Percentiles rank a stretch among this genome's conserved stretches.
Evolutionary conservation across 2,329 filamentous ascomycete species (phyloP).

Genomic region (Cladobotryum protrusum): DNA sequence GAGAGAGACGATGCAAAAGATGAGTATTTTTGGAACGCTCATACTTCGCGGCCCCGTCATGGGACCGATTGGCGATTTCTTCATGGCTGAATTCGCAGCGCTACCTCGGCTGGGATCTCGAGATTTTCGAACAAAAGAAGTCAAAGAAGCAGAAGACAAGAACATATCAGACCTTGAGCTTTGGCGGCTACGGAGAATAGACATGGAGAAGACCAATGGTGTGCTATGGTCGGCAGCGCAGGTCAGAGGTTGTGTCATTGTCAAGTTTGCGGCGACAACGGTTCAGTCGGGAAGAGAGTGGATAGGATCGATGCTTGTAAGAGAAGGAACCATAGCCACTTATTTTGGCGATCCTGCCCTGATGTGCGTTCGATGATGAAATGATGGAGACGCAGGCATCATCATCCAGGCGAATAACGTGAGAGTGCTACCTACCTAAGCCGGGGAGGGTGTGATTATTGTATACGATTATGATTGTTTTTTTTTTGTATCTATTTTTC

Average conservation of each 20-base stretch:
- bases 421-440: too few species aligned
- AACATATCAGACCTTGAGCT: constrained; percentile 36
- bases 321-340: constrained; percentile 64
- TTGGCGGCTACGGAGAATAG: constrained; percentile 52
- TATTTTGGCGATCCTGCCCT: constrained; percentile 76
- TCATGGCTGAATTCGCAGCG: constrained; percentile 69
- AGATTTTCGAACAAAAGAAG: constrained; percentile 58
- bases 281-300: constrained; percentile 77
- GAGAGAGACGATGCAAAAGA: constrained; percentile 61
- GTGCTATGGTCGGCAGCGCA: constrained; percentile 78
- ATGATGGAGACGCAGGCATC: too few species aligned
- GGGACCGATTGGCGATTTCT: constrained; percentile 61
- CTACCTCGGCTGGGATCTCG: constrained; percentile 77
- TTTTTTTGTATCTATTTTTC: background rate
- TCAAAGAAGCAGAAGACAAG: constrained; percentile 32
- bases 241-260: constrained; percentile 75
- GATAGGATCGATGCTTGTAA: constrained; percentile 67
- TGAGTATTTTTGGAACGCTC: constrained; percentile 77
- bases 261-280: constrained; percentile 81
- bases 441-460: too few species aligned
- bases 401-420: too few species aligned
- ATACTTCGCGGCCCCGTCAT: constrained; percentile 72
- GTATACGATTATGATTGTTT: background rate
- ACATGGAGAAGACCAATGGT: constrained; percentile 51
- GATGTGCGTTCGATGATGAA: constrained; percentile 59